Evolutionary conservation across 805 yeast species (phyloP).

Genomic region (Suhomyces tanzawaensis): DNA sequence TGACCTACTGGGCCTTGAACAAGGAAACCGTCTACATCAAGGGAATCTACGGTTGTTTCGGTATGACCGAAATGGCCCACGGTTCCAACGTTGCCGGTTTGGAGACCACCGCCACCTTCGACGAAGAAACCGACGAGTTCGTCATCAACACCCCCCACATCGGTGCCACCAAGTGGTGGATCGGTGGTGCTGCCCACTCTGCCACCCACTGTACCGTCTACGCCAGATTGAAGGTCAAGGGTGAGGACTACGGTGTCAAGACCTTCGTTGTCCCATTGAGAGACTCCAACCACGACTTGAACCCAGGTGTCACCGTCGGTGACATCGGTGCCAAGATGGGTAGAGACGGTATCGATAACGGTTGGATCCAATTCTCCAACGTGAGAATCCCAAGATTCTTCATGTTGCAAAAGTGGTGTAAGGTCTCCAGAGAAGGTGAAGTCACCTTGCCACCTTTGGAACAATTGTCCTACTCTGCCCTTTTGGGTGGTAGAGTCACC

Average conservation of each 20-base stretch:
- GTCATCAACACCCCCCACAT: conserved; percentile 46
- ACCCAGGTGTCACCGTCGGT: conserved; percentile 45
- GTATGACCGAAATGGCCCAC: conserved; percentile 91
- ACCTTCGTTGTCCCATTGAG: conserved; percentile 47
- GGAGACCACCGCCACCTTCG: conserved; percentile 67
- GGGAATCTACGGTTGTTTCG: conserved; percentile 74
- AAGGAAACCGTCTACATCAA: conserved; percentile 34
- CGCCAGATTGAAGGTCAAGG: conserved; percentile 44
- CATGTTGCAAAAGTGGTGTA: conserved; percentile 46
- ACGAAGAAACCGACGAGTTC: conserved; percentile 39
- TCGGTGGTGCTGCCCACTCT: conserved; percentile 50
- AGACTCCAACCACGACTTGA: conserved; percentile 40
- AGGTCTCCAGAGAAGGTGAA: conserved; percentile 38
- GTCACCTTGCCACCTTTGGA: conserved; percentile 45
- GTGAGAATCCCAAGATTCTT: conserved; percentile 45
- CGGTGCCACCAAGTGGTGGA: conserved; percentile 53
- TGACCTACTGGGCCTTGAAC: conserved; percentile 34
- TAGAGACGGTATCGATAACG: conserved; percentile 48
- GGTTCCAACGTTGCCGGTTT: conserved; percentile 85
- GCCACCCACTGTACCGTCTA: conserved; percentile 41
- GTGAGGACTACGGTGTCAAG: conserved; percentile 46
- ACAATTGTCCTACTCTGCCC: conserved; percentile 43
- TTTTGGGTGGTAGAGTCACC: conserved; percentile 44
- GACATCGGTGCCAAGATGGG: conserved; percentile 51
- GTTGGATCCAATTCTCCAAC: conserved; percentile 46